A percentile compares a stretch with the other conserved stretches of the same genome.
These are phyloP conservation scores for Euclidium syriacum DNA, from an alignment of 345 rosid genomes.

Conservation along the genomic window DNA sequence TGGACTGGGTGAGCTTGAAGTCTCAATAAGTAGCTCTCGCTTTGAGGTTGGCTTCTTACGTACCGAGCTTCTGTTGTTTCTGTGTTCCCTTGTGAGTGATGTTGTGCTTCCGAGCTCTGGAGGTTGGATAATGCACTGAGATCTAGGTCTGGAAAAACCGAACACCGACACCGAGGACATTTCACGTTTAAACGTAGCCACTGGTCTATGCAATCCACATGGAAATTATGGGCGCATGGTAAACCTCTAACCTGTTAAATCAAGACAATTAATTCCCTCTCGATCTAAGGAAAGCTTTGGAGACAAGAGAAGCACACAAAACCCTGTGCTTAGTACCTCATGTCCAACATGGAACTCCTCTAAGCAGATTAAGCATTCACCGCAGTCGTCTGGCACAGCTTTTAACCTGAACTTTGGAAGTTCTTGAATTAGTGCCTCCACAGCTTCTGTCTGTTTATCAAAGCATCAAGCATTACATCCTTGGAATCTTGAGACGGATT, in stretches of 20 bases:
- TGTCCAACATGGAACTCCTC: conserved; percentile 88
- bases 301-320: not conserved
- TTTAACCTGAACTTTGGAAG: conserved; percentile 94
- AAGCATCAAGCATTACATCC: conserved; percentile 1
- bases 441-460: conserved; percentile 76
- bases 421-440: conserved; percentile 94
- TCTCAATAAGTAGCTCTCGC: conserved; percentile 74
- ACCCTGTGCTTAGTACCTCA: conserved; percentile 62
- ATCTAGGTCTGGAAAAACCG: conserved; percentile 95
- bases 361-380: conserved; percentile 97
- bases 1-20: conserved; percentile 60
- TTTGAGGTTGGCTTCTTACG: conserved; percentile 54
- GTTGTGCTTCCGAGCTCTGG: conserved; percentile 33
- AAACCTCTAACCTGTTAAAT: conserved; percentile 85
- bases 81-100: conserved; percentile 2
- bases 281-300: not conserved
- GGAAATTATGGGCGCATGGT: conserved; percentile 99
- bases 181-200: conserved; percentile 96
- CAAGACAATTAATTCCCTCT: conserved; percentile 1
- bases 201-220: conserved; percentile 91
- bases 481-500: not conserved
- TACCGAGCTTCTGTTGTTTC: conserved; percentile 55
- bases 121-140: conserved; percentile 87
- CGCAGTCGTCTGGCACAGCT: conserved; percentile 95
- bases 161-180: conserved; percentile 94